Evolutionary conservation across 176 grass and related monocot species (phyloP).

Genomic region (Raddia distichophylla): DNA sequence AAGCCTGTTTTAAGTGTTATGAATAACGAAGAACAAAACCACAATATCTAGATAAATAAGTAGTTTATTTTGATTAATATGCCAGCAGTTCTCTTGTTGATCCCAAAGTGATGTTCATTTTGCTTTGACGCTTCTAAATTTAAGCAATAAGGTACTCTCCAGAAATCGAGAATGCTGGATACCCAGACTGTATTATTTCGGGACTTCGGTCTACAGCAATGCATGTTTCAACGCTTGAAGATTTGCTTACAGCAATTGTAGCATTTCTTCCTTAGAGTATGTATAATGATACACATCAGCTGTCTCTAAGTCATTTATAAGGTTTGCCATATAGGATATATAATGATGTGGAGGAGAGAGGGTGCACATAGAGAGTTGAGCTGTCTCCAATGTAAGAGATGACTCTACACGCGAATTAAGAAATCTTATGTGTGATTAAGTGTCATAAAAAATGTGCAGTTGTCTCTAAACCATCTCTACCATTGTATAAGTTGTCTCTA

Average conservation of each 20-base stretch:
- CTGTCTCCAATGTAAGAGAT: too few relatives aligned
- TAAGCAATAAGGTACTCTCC: background rate
- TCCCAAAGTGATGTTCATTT: background rate
- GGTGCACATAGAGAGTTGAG: too few relatives aligned
- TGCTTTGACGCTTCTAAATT: background rate
- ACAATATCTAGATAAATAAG: background rate
- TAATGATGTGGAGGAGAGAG: too few relatives aligned
- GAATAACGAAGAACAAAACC: background rate
- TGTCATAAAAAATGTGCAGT: too few relatives aligned
- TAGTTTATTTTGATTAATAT: background rate
- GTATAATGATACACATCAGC: too few relatives aligned
- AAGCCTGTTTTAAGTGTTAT: background rate
- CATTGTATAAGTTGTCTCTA: too few relatives aligned
- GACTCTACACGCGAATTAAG: too few relatives aligned
- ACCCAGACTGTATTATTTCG: background rate
- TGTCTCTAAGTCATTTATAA: too few relatives aligned
- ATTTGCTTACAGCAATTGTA: background rate
- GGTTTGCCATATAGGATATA: too few relatives aligned
- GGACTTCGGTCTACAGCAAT: background rate
- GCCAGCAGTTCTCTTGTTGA: background rate
- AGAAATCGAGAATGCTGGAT: background rate
- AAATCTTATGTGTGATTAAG: too few relatives aligned
- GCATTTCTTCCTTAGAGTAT: background rate
- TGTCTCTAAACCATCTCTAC: too few relatives aligned
- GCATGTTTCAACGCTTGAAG: background rate